These are phyloP conservation scores for Capsella bursapastoris DNA, from an alignment of 345 rosid genomes.

Conservation along the genomic window DNA sequence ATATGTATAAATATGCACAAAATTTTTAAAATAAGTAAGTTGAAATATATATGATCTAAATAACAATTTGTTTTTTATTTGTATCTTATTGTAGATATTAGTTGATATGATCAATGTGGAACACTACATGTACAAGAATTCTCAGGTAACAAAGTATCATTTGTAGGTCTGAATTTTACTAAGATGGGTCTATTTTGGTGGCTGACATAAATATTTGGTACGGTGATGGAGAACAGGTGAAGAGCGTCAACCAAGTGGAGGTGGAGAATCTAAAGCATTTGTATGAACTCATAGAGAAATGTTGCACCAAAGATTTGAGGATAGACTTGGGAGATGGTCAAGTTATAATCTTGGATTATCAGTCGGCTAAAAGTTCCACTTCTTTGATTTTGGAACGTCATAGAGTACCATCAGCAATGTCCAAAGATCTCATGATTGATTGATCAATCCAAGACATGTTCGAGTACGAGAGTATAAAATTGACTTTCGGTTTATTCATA, in stretches of 20 bases:
- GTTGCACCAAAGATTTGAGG: neutral
- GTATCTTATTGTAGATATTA: neutral
- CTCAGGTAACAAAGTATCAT: neutral
- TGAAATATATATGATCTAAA: too few relatives aligned
- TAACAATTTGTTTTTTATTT: neutral
- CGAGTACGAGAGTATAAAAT: neutral
- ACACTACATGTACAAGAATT: neutral
- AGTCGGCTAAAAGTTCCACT: neutral
- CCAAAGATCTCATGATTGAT: neutral
- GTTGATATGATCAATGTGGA: neutral
- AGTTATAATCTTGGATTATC: slow-evolving; percentile 2
- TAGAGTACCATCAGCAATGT: neutral
- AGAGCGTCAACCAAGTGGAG: neutral
- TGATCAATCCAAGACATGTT: neutral
- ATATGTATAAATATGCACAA: too few relatives aligned
- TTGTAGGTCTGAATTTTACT: neutral
- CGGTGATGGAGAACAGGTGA: neutral
- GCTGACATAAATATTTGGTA: neutral
- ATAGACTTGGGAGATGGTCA: neutral
- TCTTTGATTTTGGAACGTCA: slow-evolving; percentile 1
- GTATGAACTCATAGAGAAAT: slow-evolving; percentile 7
- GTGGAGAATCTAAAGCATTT: slow-evolving; percentile 5
- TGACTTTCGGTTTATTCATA: neutral
- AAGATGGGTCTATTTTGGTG: neutral
- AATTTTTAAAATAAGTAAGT: too few relatives aligned